Percentiles rank a stretch among this genome's conserved stretches.
Conservation (phyloP, 306 rosid species). For the Carpinus fangiana region DNA sequence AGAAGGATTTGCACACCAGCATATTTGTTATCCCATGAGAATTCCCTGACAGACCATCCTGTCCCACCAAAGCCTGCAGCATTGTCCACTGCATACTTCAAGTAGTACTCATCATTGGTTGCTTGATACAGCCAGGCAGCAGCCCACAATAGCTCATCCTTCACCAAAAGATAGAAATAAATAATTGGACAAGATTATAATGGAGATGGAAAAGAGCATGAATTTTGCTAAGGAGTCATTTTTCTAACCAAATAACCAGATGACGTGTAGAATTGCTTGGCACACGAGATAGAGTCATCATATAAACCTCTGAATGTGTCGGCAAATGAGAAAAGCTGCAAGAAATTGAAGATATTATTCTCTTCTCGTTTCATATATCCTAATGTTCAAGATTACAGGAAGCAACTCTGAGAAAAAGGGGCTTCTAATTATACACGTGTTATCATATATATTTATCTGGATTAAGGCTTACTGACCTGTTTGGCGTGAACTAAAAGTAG, state of each 20-base stretch:
- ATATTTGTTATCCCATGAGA: conserved; percentile 95
- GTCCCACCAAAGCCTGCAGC: conserved; percentile 82
- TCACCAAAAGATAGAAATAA: not conserved
- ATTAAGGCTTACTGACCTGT: conserved; percentile 41
- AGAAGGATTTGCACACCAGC: conserved; percentile 82
- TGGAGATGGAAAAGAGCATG: not conserved
- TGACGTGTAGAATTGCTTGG: conserved; percentile 65
- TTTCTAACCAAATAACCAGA: conserved; percentile 73
- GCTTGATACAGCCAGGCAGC: conserved; percentile 80
- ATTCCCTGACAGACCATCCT: conserved; percentile 80
- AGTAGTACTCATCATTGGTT: conserved; percentile 68
- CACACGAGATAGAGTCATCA: conserved; percentile 54
- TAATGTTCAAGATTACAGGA: not conserved
- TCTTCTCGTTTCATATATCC: not conserved
- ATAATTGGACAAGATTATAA: not conserved
- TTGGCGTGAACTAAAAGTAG: conserved; percentile 71
- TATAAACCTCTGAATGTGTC: conserved; percentile 74
- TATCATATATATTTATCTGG: too few species aligned
- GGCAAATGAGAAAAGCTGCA: conserved; percentile 84
- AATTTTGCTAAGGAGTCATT: not conserved
- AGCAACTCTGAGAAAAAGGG: not conserved
- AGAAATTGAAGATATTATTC: not conserved
- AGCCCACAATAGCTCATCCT: conserved; percentile 96
- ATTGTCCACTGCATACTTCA: conserved; percentile 72
- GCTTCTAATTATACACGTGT: not conserved